Evolutionary conservation across 2,329 filamentous ascomycete species (phyloP).

Genomic region (Fusarium compactum): DNA sequence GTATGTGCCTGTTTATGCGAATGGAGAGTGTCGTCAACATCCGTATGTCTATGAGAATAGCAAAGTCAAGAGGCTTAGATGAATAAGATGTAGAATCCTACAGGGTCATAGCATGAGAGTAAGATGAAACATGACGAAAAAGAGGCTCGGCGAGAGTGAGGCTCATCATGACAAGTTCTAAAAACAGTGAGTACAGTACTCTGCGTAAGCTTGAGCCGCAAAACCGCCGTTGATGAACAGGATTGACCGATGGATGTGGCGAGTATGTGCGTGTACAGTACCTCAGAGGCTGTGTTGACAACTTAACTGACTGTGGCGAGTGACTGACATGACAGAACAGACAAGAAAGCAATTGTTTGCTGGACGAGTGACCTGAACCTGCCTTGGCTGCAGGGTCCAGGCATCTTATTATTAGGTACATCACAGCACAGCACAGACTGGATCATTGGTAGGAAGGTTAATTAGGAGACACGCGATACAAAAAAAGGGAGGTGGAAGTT

Average conservation of each 20-base stretch:
- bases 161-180: not conserved
- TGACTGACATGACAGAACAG: not conserved
- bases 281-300: constrained; percentile 23
- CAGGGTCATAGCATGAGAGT: not conserved
- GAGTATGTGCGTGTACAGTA: constrained; percentile 25
- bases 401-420: not conserved
- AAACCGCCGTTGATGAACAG: constrained; percentile 1
- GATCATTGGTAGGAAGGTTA: not conserved
- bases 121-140: not conserved
- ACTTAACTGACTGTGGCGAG: constrained; percentile 28
- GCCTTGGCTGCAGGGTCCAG: constrained; percentile 10
- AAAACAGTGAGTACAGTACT: not conserved
- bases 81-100: not conserved
- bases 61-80: not conserved
- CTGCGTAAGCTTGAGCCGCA: constrained; percentile 12
- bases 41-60: not conserved
- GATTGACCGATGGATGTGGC: constrained; percentile 22
- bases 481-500: constrained; percentile 43
- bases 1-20: not conserved
- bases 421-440: not conserved
- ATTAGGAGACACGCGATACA: constrained; percentile 27
- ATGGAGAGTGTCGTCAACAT: not conserved
- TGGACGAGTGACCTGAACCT: constrained; percentile 12
- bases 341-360: not conserved
- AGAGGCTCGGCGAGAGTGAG: constrained; percentile 7